A percentile compares a stretch with the other conserved stretches of the same genome.
Evolutionary conservation across 2,329 filamentous ascomycete genomes (phyloP).

Genomic region (Fusarium dimerum): DNA sequence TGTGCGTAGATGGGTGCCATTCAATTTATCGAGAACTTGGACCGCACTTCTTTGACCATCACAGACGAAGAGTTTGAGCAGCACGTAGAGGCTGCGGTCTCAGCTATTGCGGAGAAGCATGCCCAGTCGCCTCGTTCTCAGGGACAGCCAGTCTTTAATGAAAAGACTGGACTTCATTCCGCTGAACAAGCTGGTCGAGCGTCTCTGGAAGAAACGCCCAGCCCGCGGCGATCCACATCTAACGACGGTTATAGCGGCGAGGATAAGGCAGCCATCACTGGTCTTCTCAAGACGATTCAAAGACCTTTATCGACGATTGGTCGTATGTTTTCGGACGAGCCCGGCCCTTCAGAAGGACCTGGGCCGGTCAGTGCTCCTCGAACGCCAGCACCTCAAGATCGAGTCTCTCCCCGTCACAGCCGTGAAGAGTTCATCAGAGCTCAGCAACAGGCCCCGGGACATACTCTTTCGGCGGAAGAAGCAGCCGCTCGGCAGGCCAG

Average conservation of each 20-base stretch:
- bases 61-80: slow-evolving; percentile 93
- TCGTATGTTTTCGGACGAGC: slow-evolving; percentile 82
- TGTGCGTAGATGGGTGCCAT: slow-evolving; percentile 76
- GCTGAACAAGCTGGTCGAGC: slow-evolving; percentile 39
- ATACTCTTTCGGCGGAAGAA: slow-evolving; percentile 73
- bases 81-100: slow-evolving; percentile 95
- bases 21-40: slow-evolving; percentile 95
- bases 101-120: slow-evolving; percentile 90
- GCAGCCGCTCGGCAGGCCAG: slow-evolving; percentile 88
- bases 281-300: slow-evolving; percentile 87
- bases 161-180: slow-evolving; percentile 39
- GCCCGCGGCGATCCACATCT: slow-evolving; percentile 55
- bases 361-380: slow-evolving; percentile 37
- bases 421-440: slow-evolving; percentile 32
- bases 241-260: slow-evolving; percentile 59
- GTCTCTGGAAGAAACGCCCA: slow-evolving; percentile 42
- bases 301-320: slow-evolving; percentile 88
- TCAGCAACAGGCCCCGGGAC: slow-evolving; percentile 38
- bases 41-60: slow-evolving; percentile 90
- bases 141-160: slow-evolving; percentile 44
- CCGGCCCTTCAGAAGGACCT: slow-evolving; percentile 39
- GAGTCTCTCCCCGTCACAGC: slow-evolving; percentile 33
- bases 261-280: slow-evolving; percentile 79
- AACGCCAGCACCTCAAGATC: slow-evolving; percentile 39
- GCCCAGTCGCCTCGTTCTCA: slow-evolving; percentile 46